Percentiles rank a stretch among this genome's conserved stretches.
These are phyloP conservation scores for Talaromyces sp. DNA, from an alignment of 2,329 filamentous ascomycete genomes.

Conservation along the genomic window DNA sequence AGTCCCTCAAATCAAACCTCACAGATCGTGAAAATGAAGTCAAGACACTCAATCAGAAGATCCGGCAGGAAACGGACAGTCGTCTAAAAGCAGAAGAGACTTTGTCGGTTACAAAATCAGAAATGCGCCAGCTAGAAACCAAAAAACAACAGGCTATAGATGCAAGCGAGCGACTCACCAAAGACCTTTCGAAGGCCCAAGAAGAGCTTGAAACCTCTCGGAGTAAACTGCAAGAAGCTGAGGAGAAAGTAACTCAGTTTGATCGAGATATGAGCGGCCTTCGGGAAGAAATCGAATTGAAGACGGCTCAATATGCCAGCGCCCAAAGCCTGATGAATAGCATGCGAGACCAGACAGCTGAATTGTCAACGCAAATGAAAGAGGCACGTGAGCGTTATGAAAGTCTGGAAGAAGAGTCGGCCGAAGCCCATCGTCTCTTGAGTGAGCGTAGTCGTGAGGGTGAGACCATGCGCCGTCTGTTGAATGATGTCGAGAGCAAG, in stretches of 20 bases:
- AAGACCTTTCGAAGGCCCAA: conserved; percentile 66
- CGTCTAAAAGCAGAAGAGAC: conserved; percentile 74
- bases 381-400: conserved; percentile 78
- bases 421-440: conserved; percentile 79
- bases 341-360: conserved; percentile 87
- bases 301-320: conserved; percentile 77
- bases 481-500: conserved; percentile 79
- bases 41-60: conserved; percentile 69
- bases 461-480: conserved; percentile 86
- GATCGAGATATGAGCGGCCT: conserved; percentile 62
- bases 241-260: conserved; percentile 66
- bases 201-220: conserved; percentile 59
- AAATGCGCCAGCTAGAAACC: conserved; percentile 70
- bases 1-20: conserved; percentile 62
- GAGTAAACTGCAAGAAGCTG: conserved; percentile 63
- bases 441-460: conserved; percentile 84
- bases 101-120: conserved; percentile 66
- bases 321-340: conserved; percentile 81
- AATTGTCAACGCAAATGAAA: conserved; percentile 86
- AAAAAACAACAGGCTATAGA: conserved; percentile 75
- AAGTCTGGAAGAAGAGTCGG: conserved; percentile 84
- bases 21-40: conserved; percentile 73
- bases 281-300: conserved; percentile 76
- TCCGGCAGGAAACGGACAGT: conserved; percentile 66
- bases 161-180: conserved; percentile 62